Percentiles rank a stretch among this genome's conserved stretches.
Conservation (phyloP, 805 yeast genomes). For the Wickerhamomyces tratensis region DNA sequence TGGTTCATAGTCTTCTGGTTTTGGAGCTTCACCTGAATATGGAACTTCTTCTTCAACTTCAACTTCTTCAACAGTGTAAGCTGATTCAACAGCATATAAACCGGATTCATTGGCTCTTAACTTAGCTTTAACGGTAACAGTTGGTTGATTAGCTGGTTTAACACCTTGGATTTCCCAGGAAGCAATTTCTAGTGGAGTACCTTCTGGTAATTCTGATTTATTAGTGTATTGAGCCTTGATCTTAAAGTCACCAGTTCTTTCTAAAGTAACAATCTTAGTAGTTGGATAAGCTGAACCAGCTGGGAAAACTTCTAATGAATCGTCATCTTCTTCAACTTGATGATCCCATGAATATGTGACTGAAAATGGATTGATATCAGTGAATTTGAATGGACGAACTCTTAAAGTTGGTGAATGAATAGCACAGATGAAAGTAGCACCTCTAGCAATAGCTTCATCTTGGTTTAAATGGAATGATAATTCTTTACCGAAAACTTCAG, state of each 20-base stretch:
- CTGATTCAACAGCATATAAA: constrained; percentile 85
- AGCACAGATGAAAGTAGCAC: constrained; percentile 98
- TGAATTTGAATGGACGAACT: constrained; percentile 97
- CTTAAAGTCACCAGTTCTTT: constrained; percentile 83
- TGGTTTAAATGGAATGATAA: constrained; percentile 94
- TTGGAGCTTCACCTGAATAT: constrained; percentile 48
- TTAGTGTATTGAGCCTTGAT: constrained; percentile 81
- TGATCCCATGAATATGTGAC: constrained; percentile 95
- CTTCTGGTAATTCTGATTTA: constrained; percentile 61
- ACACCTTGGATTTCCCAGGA: constrained; percentile 86
- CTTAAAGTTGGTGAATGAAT: constrained; percentile 98
- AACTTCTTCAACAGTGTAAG: constrained; percentile 90
- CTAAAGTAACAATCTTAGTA: constrained; percentile 89
- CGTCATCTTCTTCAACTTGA: constrained; percentile 82
- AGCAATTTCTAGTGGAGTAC: constrained; percentile 57
- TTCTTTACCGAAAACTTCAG: constrained; percentile 74
- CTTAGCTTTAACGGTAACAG: constrained; percentile 83
- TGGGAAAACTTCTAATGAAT: constrained; percentile 94
- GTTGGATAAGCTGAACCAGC: constrained; percentile 88
- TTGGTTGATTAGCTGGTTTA: constrained; percentile 62
- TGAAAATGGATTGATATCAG: constrained; percentile 85
- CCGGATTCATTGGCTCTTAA: constrained; percentile 97
- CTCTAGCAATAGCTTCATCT: constrained; percentile 98
- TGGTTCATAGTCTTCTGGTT: constrained; percentile 81
- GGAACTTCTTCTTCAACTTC: constrained; percentile 83